phyloP scores from a whole-genome alignment of 805 yeast genomes.

The Zygosaccharomyces bailii region DNA sequence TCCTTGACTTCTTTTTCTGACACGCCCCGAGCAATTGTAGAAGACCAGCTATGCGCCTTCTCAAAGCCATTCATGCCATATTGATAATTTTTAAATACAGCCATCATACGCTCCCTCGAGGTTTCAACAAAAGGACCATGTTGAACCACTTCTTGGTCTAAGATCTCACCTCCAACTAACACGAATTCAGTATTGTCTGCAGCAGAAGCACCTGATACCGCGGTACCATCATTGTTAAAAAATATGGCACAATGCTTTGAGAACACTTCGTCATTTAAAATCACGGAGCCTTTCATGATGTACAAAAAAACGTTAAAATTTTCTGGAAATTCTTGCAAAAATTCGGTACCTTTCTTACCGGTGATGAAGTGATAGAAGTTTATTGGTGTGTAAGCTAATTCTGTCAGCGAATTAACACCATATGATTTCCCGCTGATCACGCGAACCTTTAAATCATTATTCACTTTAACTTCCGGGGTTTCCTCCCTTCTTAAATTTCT shows the following conservation, averaged over 20 bases:
- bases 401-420: constrained; percentile 70
- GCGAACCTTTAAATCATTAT: constrained; percentile 55
- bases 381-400: constrained; percentile 79
- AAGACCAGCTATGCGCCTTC: constrained; percentile 57
- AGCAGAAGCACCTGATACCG: constrained; percentile 52
- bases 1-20: constrained; percentile 28
- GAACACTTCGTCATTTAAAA: constrained; percentile 42
- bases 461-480: constrained; percentile 64
- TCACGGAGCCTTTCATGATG: constrained; percentile 57
- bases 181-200: constrained; percentile 55
- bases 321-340: constrained; percentile 55
- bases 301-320: constrained; percentile 70
- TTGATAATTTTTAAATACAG: constrained; percentile 74
- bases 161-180: constrained; percentile 68
- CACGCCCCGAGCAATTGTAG: constrained; percentile 39
- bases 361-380: constrained; percentile 65
- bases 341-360: constrained; percentile 57
- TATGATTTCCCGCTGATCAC: constrained; percentile 76
- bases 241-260: constrained; percentile 53
- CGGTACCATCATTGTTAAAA: constrained; percentile 67
- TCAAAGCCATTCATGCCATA: constrained; percentile 66
- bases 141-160: constrained; percentile 75
- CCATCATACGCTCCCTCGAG: constrained; percentile 56
- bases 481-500: constrained; percentile 69
- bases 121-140: constrained; percentile 91